Conservation (phyloP, 139 green algal species). For the Coccomyxa sp. region DNA sequence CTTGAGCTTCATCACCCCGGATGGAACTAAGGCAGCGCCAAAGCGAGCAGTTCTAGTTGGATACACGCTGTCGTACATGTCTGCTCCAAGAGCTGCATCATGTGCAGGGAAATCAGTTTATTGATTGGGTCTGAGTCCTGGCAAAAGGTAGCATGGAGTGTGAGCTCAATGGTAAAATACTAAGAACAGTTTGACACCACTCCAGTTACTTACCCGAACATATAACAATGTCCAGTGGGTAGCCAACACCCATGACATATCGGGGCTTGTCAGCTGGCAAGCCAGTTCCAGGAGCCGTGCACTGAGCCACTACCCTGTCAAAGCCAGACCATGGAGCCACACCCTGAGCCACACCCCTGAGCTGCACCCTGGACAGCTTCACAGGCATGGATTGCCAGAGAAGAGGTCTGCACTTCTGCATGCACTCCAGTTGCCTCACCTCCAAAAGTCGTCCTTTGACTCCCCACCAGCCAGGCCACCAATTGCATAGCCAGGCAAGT, state of each 20-base stretch:
- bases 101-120: neutral
- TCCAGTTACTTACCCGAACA: slow-evolving; percentile 47
- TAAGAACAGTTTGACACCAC: no score
- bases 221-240: slow-evolving; percentile 93
- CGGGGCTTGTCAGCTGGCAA: slow-evolving; percentile 82
- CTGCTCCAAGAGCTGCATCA: slow-evolving; percentile 70
- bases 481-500: slow-evolving; percentile 89
- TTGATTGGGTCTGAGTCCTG: neutral
- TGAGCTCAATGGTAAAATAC: neutral
- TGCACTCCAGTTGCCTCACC: neutral
- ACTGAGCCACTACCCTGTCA: slow-evolving; percentile 84
- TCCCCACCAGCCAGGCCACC: slow-evolving; percentile 92
- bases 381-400: no score
- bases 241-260: slow-evolving; percentile 92
- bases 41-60: slow-evolving; percentile 94
- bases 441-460: slow-evolving; percentile 61
- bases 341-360: neutral
- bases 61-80: slow-evolving; percentile 97
- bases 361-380: neutral
- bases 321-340: neutral
- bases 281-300: slow-evolving; percentile 36
- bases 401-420: no score
- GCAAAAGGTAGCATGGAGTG: neutral
- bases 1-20: slow-evolving; percentile 79
- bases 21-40: slow-evolving; percentile 82